Evolutionary conservation across 1,139 yeast species (phyloP).

Genomic region (Waltiozyma sp.): DNA sequence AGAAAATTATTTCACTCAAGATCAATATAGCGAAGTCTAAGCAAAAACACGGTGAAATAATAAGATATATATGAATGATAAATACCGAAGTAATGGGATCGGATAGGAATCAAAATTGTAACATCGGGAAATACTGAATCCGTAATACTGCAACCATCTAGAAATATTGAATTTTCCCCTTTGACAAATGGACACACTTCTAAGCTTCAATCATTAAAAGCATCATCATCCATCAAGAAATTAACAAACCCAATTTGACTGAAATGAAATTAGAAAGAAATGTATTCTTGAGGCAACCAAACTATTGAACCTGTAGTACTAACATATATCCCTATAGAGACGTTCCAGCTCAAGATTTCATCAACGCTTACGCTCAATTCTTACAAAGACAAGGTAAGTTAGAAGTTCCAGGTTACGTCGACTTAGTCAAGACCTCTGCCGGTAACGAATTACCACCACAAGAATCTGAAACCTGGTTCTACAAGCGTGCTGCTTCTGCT

Average conservation of each 20-base stretch:
- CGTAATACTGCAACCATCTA: too few species aligned
- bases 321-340: constrained; percentile 42
- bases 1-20: too few species aligned
- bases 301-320: constrained; percentile 1
- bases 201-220: too few species aligned
- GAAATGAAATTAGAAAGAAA: neutral
- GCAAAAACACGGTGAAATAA: too few species aligned
- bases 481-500: constrained; percentile 99
- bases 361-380: constrained; percentile 99
- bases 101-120: too few species aligned
- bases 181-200: too few species aligned
- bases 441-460: constrained; percentile 99
- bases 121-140: too few species aligned
- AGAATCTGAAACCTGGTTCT: constrained; percentile 99
- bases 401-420: constrained; percentile 99
- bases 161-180: too few species aligned
- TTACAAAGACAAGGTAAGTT: constrained; percentile 99
- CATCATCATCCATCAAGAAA: neutral
- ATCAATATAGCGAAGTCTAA: too few species aligned
- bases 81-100: too few species aligned
- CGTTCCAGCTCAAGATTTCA: constrained; percentile 99
- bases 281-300: neutral
- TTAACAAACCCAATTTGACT: too few species aligned
- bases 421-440: constrained; percentile 97
- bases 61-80: too few species aligned